These are phyloP conservation scores for Colletotrichum incanum DNA, from an alignment of 2,329 filamentous ascomycete genomes.

Conservation along the genomic window DNA sequence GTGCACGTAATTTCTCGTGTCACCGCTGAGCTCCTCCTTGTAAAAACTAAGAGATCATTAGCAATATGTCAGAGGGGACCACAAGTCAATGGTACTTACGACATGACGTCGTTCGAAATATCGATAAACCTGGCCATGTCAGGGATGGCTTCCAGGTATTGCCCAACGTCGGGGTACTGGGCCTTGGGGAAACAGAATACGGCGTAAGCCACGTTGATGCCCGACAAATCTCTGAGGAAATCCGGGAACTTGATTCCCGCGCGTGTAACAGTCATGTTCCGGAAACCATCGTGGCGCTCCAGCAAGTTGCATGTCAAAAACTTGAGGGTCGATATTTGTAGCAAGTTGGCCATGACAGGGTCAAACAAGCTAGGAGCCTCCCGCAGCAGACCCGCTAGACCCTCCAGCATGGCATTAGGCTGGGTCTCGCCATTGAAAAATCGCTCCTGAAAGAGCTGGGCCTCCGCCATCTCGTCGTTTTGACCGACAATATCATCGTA, in stretches of 20 bases:
- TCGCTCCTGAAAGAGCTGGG: slow-evolving; percentile 41
- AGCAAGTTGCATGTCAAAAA: slow-evolving; percentile 46
- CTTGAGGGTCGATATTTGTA: slow-evolving; percentile 45
- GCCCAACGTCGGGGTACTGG: slow-evolving; percentile 42
- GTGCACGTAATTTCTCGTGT: slow-evolving; percentile 45
- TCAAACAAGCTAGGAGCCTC: slow-evolving; percentile 45
- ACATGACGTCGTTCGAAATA: slow-evolving; percentile 46
- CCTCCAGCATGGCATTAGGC: slow-evolving; percentile 44
- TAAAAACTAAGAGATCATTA: slow-evolving; percentile 42
- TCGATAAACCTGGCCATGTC: slow-evolving; percentile 46
- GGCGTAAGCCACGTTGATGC: slow-evolving; percentile 45
- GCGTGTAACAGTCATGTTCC: slow-evolving; percentile 41
- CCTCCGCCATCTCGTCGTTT: slow-evolving; percentile 44
- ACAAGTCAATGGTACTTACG: slow-evolving; percentile 37
- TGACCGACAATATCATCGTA: slow-evolving; percentile 46
- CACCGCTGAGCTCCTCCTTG: slow-evolving; percentile 45
- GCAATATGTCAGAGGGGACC: not conserved
- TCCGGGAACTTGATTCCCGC: slow-evolving; percentile 44
- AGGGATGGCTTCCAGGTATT: slow-evolving; percentile 45
- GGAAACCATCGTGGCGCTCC: slow-evolving; percentile 45
- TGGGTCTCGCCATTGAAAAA: slow-evolving; percentile 45
- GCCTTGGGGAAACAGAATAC: slow-evolving; percentile 46
- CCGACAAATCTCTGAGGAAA: slow-evolving; percentile 45
- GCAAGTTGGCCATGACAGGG: slow-evolving; percentile 42
- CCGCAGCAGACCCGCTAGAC: slow-evolving; percentile 36